A percentile compares a stretch with the other conserved stretches of the same genome.
These are phyloP conservation scores for Inga laurina DNA, from an alignment of 306 rosid species.

Conservation along the genomic window DNA sequence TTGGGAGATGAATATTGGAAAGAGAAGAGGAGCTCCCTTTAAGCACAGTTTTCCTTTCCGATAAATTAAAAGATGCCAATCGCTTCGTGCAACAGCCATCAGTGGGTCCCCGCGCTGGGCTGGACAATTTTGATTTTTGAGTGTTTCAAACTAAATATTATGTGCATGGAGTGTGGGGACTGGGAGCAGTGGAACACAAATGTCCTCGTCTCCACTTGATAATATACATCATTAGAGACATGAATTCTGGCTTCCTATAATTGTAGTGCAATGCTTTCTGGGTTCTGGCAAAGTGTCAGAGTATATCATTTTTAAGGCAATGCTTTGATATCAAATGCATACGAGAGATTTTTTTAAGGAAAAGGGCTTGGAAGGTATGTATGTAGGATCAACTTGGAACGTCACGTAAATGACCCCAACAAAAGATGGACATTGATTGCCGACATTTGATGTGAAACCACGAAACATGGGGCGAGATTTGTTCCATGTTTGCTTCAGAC, in stretches of 20 bases:
- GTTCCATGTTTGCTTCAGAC: not conserved
- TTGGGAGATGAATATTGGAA: not conserved
- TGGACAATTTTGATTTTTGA: slow-evolving; percentile 25
- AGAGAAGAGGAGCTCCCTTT: not conserved
- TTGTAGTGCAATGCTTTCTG: not conserved
- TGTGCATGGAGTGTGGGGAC: not conserved
- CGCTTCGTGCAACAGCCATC: slow-evolving; percentile 1
- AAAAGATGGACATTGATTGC: not conserved
- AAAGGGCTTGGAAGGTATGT: too few relatives aligned
- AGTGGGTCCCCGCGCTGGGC: slow-evolving; percentile 14
- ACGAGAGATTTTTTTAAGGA: too few relatives aligned
- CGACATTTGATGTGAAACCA: not conserved
- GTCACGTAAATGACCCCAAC: not conserved
- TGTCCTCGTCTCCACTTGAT: not conserved
- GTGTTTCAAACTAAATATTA: not conserved
- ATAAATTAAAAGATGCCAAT: slow-evolving; percentile 12
- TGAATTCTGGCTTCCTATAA: slow-evolving; percentile 22
- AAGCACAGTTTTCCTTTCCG: slow-evolving; percentile 4
- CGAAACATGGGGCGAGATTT: not conserved
- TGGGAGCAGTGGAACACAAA: not conserved
- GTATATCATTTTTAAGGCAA: not conserved
- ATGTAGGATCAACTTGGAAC: not conserved
- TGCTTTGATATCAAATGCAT: not conserved
- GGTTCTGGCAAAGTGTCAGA: not conserved
- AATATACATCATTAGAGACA: not conserved